Evolutionary conservation across 2,329 filamentous ascomycete genomes (phyloP), one percentile per base, ranked within the genome.

Genomic region (Lachnum nothofagi): DNA sequence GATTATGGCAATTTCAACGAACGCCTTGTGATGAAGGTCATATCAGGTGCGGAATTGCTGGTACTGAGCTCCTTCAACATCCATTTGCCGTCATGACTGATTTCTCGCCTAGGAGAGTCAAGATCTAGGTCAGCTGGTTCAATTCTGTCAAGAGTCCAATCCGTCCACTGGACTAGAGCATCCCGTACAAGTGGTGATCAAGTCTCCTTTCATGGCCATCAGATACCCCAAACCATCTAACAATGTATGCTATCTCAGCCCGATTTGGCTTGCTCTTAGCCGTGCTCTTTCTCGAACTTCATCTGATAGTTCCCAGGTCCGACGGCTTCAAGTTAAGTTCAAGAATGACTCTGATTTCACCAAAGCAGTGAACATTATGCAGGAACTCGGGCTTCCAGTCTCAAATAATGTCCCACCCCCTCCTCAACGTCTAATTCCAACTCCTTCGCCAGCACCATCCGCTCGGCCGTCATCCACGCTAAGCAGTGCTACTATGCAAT

Each of bases 311-410:
- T n/a, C 19, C 24, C 39, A 74, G 72, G 51, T 70, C 24, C 65
- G 69, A 33, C 67, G 72, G 38, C 61, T 72, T 33, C 72, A 76
- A 52, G 51, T 75, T 19, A 72, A 65, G 44, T 73, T 75, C 51
- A 57, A 51, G 14, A 67, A 63, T 4, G 58, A 65, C 8, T 43
- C 57, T 22, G 70, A 72, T 44, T 74, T 65, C 39, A 34, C 42
- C 9, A 54, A 44, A 44, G 53, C 52, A 29, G 12, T 57, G 14
- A 65, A 48, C 53, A 49, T 51, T 60, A 57, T 48, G 55, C 65
- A 49, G 56, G 58, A 45, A 55, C 65, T 60, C 56, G 73, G 47
- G 46, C 49, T 67, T 65, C 42, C 63, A 31, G 39, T 66, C 66
- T 58, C 48, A 16, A 46, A 58, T 19, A 55, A 41, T 35, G 40